Conservation (phyloP, 2,329 filamentous ascomycete species). For the Neonectria coccinea region DNA sequence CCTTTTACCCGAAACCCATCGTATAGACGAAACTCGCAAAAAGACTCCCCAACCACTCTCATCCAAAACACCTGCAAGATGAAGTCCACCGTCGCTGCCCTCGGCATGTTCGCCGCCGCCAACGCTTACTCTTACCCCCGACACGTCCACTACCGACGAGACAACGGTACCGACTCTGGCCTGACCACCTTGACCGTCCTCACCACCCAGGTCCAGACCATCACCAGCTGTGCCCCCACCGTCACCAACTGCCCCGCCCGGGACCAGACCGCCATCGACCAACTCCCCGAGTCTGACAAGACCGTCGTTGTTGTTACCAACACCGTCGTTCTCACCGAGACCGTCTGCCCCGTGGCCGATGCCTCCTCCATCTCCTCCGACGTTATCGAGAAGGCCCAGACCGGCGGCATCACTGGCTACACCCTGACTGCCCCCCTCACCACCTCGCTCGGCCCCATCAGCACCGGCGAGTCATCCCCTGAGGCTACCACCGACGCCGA, state of each 20-base stretch:
- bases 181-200: conserved; percentile 62
- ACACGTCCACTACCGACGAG: conserved; percentile 49
- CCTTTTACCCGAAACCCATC: conserved; percentile 37
- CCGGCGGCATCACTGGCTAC: conserved; percentile 53
- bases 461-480: conserved; percentile 47
- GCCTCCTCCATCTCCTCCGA: conserved; percentile 56
- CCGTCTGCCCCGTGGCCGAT: conserved; percentile 60
- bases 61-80: conserved; percentile 53
- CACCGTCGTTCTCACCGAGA: conserved; percentile 54
- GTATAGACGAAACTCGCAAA: conserved; percentile 41
- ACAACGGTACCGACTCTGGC: conserved; percentile 46
- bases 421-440: conserved; percentile 42
- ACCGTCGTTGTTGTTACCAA: conserved; percentile 52
- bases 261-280: conserved; percentile 48
- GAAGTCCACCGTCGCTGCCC: conserved; percentile 58
- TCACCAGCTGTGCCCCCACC: conserved; percentile 68
- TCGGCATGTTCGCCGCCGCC: conserved; percentile 60
- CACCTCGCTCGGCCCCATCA: conserved; percentile 41
- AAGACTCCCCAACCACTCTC: conserved; percentile 34
- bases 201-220: conserved; percentile 66
- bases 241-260: conserved; percentile 66
- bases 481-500: conserved; percentile 20
- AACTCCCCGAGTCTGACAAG: conserved; percentile 52
- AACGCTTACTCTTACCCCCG: conserved; percentile 53
- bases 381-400: conserved; percentile 51